phyloP scores from a whole-genome alignment of 2,329 filamentous ascomycete genomes.

The Aspergillus transmontanensis region DNA sequence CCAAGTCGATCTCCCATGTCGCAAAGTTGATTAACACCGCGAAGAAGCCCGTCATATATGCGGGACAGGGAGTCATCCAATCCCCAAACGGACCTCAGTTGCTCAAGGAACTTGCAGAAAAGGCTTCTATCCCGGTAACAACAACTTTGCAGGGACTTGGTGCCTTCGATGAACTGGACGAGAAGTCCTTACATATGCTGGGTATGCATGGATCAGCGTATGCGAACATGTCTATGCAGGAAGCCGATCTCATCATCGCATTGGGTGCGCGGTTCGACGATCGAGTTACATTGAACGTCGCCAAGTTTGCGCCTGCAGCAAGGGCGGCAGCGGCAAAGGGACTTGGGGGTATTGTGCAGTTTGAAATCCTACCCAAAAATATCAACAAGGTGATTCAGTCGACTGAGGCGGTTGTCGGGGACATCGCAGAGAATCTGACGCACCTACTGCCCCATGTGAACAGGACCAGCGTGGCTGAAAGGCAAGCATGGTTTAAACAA shows the following conservation, averaged over 20 bases:
- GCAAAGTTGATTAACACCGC: conserved; percentile 79
- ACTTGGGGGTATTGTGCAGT: conserved; percentile 89
- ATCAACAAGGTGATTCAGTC: conserved; percentile 98
- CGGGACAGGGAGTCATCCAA: conserved; percentile 80
- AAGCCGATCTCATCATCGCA: conserved; percentile 89
- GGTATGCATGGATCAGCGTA: conserved; percentile 95
- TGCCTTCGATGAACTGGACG: conserved; percentile 83
- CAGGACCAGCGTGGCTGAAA: conserved; percentile 51
- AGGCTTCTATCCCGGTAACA: conserved; percentile 84
- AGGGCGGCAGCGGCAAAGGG: conserved; percentile 63
- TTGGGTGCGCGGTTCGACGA: conserved; percentile 92
- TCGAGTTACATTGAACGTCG: conserved; percentile 75
- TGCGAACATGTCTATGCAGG: conserved; percentile 94
- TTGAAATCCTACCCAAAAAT: conserved; percentile 96
- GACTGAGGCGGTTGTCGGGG: conserved; percentile 87
- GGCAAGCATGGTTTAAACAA: conserved; percentile 80
- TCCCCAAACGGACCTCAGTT: conserved; percentile 73
- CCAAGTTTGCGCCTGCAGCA: conserved; percentile 83
- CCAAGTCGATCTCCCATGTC: conserved; percentile 63
- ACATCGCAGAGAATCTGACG: conserved; percentile 75
- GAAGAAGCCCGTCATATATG: conserved; percentile 90
- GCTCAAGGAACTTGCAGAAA: conserved; percentile 78
- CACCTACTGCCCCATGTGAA: conserved; percentile 72
- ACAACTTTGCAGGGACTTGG: conserved; percentile 91
- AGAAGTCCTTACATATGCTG: conserved; percentile 92